Percentiles rank a stretch among this genome's conserved stretches.
phyloP scores from a whole-genome alignment of 192 early-diverging fungal species.

The Backusella circina region DNA sequence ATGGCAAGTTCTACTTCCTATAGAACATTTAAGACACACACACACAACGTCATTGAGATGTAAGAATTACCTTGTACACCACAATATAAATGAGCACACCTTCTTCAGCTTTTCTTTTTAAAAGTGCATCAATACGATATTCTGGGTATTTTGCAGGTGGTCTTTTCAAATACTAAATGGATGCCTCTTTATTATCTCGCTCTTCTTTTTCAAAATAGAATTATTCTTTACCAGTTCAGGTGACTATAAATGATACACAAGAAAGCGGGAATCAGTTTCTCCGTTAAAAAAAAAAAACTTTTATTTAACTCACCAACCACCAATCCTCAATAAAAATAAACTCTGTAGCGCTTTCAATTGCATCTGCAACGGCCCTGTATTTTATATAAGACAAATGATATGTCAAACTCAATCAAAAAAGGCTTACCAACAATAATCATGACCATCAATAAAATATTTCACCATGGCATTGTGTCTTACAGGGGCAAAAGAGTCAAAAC shows the following conservation, averaged over 20 bases:
- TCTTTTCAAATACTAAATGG: conserved; percentile 61
- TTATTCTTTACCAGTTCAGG: conserved; percentile 31
- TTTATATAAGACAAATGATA: not conserved
- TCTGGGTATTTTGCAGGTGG: conserved; percentile 70
- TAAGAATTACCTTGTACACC: conserved; percentile 65
- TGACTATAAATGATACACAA: conserved; percentile 13
- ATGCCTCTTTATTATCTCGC: not conserved
- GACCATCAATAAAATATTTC: conserved; percentile 75
- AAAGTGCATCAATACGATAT: conserved; percentile 72
- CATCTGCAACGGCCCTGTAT: conserved; percentile 59
- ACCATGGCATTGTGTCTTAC: conserved; percentile 59
- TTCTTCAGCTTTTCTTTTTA: conserved; percentile 81
- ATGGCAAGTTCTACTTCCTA: conserved; percentile 71
- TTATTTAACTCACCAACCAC: conserved; percentile 61
- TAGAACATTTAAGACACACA: not conserved
- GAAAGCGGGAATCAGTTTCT: not conserved
- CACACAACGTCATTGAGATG: not conserved
- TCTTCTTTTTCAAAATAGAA: not conserved
- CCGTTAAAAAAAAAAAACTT: not conserved
- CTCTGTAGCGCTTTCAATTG: conserved; percentile 60
- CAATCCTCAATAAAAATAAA: conserved; percentile 74
- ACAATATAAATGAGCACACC: conserved; percentile 85
- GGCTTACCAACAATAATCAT: conserved; percentile 63
- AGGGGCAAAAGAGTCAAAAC: conserved; percentile 73
- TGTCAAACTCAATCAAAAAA: no score